Evolutionary conservation across 2,329 filamentous ascomycete species (phyloP), one percentile per base, ranked within the genome.

Genomic region (Ophiosphaerella narmari): DNA sequence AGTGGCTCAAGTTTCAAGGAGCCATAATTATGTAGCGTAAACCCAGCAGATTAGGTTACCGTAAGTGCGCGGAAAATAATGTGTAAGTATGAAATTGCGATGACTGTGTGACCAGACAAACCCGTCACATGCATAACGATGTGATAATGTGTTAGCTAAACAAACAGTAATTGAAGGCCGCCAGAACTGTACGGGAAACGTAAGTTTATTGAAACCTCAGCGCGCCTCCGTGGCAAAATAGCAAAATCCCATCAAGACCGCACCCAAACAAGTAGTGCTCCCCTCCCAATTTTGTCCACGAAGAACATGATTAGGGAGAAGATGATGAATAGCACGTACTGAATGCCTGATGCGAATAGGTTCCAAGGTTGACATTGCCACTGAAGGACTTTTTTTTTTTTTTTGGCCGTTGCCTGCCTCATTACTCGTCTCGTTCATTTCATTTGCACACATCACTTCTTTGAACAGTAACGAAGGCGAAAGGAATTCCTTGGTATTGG

Each of bases 41-140:
- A 18, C 16, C 16, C 16, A 18, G 16, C 16, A 18, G 16, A 18
- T 18, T 18, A 3, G 16, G 16, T 18, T 18, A 18, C 16, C 3
- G 16, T 3, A 3, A 18, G 16, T 18, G 3, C 16, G 16, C 16
- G 3, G 16, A 18, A 18, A 18, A 18, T 18, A 18, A 18, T 18
- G 16, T 18, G 16, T 18, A 18, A 18, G 16, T 18, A 18, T 18
- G 16, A 18, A 18, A 18, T 18, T 18, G 16, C 16, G 16, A 18
- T 18, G 16, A 18, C 16, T 3, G 16, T 18, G 16, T 18, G 16
- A 18, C 16, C 16, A 18, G 16, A 18, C 16, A 18, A 52, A 14
- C 81, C 83, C 0, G 63, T 71, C 3, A 86, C 82, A 43, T 69
- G 64, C 57, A 86, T 80, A 43, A 80, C 69, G 14, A 85, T 77